A percentile compares a stretch with the other conserved stretches of the same genome.
Conservation (phyloP, 768 basidiomycete genomes). For the Amanita inopinata region DNA sequence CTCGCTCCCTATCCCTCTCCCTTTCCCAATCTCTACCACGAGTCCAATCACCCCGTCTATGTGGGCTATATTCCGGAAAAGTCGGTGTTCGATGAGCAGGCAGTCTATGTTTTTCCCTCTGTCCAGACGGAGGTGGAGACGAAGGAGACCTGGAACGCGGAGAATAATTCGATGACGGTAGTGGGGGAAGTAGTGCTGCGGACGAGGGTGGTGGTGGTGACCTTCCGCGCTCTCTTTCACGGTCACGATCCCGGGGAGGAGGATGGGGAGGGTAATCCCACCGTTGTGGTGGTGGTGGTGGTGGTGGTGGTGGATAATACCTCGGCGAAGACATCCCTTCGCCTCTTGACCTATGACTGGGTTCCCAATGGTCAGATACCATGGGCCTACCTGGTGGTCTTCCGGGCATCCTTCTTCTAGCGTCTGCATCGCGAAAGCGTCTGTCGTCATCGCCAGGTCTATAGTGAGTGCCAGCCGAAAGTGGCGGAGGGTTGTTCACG, state of each 20-base stretch:
- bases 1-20: conserved; percentile 18
- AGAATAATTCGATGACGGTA: conserved; percentile 32
- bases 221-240: conserved; percentile 15
- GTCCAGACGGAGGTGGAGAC: conserved; percentile 19
- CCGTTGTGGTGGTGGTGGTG: too few species aligned
- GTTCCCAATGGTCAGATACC: conserved; percentile 31
- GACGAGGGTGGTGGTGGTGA: conserved; percentile 13
- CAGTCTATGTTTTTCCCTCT: conserved; percentile 29
- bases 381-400: conserved; percentile 6
- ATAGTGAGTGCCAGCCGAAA: conserved; percentile 25
- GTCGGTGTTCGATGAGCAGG: conserved; percentile 24
- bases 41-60: not conserved
- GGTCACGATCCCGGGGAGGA: conserved; percentile 19
- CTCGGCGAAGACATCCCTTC: conserved; percentile 5
- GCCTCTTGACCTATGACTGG: conserved; percentile 12
- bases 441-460: conserved; percentile 37
- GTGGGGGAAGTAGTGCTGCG: conserved; percentile 22
- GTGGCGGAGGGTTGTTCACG: conserved; percentile 16
- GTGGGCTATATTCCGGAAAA: conserved; percentile 26
- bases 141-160: conserved; percentile 16
- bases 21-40: conserved; percentile 21
- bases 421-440: conserved; percentile 27
- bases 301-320: conserved; percentile 14
- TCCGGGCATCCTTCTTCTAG: conserved; percentile 17
- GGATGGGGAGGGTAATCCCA: conserved; percentile 16